A percentile compares a stretch with the other conserved stretches of the same genome.
phyloP scores from a whole-genome alignment of 108 stramenopile genomes.

The Ochromonas danica region DNA sequence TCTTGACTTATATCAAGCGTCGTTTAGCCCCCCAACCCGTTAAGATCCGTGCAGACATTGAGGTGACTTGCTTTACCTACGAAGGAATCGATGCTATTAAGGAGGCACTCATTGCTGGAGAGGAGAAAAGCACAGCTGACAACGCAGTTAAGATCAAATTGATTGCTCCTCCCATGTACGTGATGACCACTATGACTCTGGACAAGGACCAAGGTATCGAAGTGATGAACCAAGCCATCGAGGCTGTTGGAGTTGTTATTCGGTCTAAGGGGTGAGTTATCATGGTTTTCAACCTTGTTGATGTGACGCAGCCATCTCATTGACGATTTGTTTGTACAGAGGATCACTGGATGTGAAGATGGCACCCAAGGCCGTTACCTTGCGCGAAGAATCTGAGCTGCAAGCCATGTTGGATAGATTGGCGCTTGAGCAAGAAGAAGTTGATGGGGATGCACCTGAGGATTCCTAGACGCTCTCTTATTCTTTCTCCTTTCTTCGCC shows the following conservation, averaged over 20 bases:
- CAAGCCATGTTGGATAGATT: constrained; percentile 95
- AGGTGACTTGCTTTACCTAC: constrained; percentile 96
- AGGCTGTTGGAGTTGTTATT: constrained; percentile 76
- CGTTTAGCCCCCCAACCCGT: constrained; percentile 93
- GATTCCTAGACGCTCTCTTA: constrained; percentile 58
- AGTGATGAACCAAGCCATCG: constrained; percentile 80
- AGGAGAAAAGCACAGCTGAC: constrained; percentile 71
- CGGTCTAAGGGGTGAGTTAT: constrained; percentile 63
- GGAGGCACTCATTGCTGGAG: constrained; percentile 88
- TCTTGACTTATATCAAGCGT: constrained; percentile 66
- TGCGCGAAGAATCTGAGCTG: constrained; percentile 94
- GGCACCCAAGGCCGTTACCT: constrained; percentile 94
- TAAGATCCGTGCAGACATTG: constrained; percentile 96
- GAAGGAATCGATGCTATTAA: constrained; percentile 96
- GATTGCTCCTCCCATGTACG: constrained; percentile 95
- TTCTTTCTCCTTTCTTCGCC: no score
- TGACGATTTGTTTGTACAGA: not conserved
- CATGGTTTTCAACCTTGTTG: not conserved
- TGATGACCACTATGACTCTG: constrained; percentile 87
- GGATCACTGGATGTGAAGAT: constrained; percentile 96
- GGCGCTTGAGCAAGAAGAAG: constrained; percentile 90
- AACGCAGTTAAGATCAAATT: constrained; percentile 88
- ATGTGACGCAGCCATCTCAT: no score
- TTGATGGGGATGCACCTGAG: constrained; percentile 93
- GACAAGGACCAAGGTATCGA: constrained; percentile 92